Base-by-base conservation (phyloP, 768 basidiomycete genomes). In the Trametes cubensis region DNA sequence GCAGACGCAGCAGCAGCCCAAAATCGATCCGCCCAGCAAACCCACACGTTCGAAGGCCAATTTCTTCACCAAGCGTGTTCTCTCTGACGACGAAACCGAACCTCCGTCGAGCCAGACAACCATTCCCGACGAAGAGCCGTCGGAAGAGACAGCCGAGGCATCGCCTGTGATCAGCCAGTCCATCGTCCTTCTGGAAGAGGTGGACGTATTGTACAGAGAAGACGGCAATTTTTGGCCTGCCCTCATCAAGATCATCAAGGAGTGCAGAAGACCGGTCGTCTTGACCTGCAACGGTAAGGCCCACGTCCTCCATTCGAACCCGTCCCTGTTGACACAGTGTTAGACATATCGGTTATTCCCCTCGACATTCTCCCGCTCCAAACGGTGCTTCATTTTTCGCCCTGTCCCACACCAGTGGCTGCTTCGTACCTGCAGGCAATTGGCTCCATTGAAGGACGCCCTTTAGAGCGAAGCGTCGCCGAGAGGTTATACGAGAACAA, bases 211-310 rank as follows among this genome's bases (percentile, higher is more conserved):
- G 49, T 99, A 88, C 77, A 86, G 85, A 62, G 92, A 94, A 51
- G 97, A 95, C 76, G 71, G 73, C 34, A 88, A 86, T 65, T 98
- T 95, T 74, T 96, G 93, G 93, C 81, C 88, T 17, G 84, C 89
- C 2, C 84, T 98, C 26, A 79, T 89, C 10, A 82, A 85, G 58
- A 82, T 99, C 62, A 94, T 98, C 70, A 85, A 83, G 62, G 83
- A 90, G 18, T 93, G 93, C 66, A 86, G 84, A 67, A 79, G 97
- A 58, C 96, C 97, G 6, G 89, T 99, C 44, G 83, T 99, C 53
- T 83, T 94, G 77, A 98, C 96, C 56, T 98, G 97, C 75, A 97
- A 95, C 68, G 95, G 96, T 95, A 70, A 73, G 85, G 14, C 3
- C 25, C 48, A 20, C 14, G 23, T 18, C 4, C 15, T 18, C 14